These are phyloP conservation scores for Nissolia schottii DNA, from an alignment of 306 rosid genomes.

Conservation along the genomic window DNA sequence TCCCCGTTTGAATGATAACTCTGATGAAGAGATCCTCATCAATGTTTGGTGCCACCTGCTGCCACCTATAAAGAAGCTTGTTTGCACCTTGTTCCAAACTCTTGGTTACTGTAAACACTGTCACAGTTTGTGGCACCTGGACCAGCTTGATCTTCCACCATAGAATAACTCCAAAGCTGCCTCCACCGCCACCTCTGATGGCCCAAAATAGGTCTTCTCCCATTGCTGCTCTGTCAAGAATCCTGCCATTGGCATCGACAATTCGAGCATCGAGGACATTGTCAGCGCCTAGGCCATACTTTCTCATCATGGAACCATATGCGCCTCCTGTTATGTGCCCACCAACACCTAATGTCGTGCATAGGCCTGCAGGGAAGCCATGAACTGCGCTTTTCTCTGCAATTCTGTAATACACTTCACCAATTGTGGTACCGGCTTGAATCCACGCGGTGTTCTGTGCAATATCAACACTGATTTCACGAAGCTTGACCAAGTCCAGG, in stretches of 20 bases:
- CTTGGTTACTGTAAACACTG: slow-evolving; percentile 41
- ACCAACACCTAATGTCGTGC: slow-evolving; percentile 54
- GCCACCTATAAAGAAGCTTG: slow-evolving; percentile 55
- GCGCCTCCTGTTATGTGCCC: slow-evolving; percentile 78
- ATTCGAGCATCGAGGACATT: no score
- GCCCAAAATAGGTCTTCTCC: slow-evolving; percentile 79
- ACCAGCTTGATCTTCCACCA: slow-evolving; percentile 62
- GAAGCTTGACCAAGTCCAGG: slow-evolving; percentile 30
- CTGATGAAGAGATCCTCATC: slow-evolving; percentile 50
- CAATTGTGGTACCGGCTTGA: slow-evolving; percentile 56
- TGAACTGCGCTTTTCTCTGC: slow-evolving; percentile 36
- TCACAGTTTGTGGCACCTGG: slow-evolving; percentile 51
- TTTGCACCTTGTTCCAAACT: slow-evolving; percentile 45
- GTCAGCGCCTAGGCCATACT: slow-evolving; percentile 61
- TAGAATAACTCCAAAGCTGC: slow-evolving; percentile 53
- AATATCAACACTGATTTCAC: slow-evolving; percentile 27
- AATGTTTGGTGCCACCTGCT: slow-evolving; percentile 41
- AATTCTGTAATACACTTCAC: slow-evolving; percentile 59
- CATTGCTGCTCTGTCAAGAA: slow-evolving; percentile 58
- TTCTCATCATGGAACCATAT: slow-evolving; percentile 61
- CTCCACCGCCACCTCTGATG: slow-evolving; percentile 77
- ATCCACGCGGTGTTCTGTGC: slow-evolving; percentile 47
- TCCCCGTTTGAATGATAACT: slow-evolving; percentile 22
- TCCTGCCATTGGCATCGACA: slow-evolving; percentile 43
- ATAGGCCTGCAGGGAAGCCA: slow-evolving; percentile 68